Percentiles rank a stretch among this genome's conserved stretches.
phyloP scores from a whole-genome alignment of 176 grass and related monocot genomes.

The Cenchrus fungigraminus region DNA sequence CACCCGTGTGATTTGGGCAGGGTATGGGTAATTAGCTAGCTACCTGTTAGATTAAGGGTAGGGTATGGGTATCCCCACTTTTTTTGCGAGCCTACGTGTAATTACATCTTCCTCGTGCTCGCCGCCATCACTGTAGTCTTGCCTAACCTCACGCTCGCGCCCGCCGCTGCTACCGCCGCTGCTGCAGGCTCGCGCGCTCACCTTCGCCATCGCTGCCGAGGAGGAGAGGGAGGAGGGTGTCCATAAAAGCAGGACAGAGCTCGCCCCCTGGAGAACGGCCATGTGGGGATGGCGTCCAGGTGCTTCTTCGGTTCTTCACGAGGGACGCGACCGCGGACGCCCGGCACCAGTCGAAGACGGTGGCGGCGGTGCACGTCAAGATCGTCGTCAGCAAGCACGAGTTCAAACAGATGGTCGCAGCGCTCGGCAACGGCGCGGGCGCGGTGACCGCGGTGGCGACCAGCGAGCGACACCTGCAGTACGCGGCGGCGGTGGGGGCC shows the following conservation, averaged over 20 bases:
- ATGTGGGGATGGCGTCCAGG: constrained; percentile 42
- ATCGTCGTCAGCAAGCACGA: constrained; percentile 88
- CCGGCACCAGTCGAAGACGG: constrained; percentile 34
- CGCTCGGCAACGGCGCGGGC: constrained; percentile 41
- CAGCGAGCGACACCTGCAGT: constrained; percentile 30
- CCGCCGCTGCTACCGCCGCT: too few species aligned
- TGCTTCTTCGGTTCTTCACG: constrained; percentile 51
- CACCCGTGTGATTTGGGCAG: too few species aligned
- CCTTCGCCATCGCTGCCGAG: constrained; percentile 59
- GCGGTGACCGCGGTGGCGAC: constrained; percentile 27
- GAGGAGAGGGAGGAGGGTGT: neutral
- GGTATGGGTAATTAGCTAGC: too few species aligned
- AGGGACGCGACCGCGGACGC: constrained; percentile 32
- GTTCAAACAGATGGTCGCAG: constrained; percentile 79
- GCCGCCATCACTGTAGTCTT: too few species aligned
- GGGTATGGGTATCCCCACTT: too few species aligned
- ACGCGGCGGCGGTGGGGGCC: neutral
- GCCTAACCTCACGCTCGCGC: too few species aligned
- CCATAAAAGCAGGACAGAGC: neutral
- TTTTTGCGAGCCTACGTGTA: too few species aligned
- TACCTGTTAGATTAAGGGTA: too few species aligned
- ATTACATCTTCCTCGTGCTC: too few species aligned
- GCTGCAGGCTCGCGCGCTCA: too few species aligned
- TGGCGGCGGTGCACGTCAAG: constrained; percentile 66
- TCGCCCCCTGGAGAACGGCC: neutral